phyloP scores from a whole-genome alignment of 306 rosid genomes.

The Cicer chorassanicum region DNA sequence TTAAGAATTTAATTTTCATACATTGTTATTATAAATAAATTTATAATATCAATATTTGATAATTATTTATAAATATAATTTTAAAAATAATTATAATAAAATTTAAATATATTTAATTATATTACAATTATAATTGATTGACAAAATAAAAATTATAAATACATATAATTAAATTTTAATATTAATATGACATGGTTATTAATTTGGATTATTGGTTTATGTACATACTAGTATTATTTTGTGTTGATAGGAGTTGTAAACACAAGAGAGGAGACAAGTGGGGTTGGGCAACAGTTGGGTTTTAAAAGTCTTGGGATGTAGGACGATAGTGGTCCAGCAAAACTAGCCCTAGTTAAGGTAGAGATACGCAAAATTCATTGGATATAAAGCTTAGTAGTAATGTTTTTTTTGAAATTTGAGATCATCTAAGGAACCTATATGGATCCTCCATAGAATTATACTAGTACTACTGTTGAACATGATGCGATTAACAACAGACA shows the following conservation, averaged over 20 bases:
- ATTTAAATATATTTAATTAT: no score
- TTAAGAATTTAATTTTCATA: no score
- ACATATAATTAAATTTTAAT: no score
- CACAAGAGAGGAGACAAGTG: conserved; percentile 28
- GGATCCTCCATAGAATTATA: neutral
- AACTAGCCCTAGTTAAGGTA: conserved; percentile 38
- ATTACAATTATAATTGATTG: no score
- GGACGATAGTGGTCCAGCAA: conserved; percentile 41
- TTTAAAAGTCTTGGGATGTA: conserved; percentile 36
- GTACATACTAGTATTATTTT: no score
- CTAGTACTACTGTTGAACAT: conserved; percentile 33
- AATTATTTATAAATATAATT: no score
- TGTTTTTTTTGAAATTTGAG: conserved; percentile 44
- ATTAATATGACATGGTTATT: neutral
- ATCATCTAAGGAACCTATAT: conserved; percentile 41
- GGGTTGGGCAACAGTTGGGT: conserved; percentile 30
- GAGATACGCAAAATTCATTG: conserved; percentile 27
- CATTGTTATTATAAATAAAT: no score
- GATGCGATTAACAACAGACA: conserved; percentile 39
- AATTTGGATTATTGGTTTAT: neutral
- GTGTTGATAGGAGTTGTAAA: neutral
- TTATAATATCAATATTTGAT: no score
- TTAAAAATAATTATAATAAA: no score
- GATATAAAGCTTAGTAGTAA: conserved; percentile 30
- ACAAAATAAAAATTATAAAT: no score